phyloP scores from a whole-genome alignment of 2,329 filamentous ascomycete genomes.

The Exophiala bonariae region DNA sequence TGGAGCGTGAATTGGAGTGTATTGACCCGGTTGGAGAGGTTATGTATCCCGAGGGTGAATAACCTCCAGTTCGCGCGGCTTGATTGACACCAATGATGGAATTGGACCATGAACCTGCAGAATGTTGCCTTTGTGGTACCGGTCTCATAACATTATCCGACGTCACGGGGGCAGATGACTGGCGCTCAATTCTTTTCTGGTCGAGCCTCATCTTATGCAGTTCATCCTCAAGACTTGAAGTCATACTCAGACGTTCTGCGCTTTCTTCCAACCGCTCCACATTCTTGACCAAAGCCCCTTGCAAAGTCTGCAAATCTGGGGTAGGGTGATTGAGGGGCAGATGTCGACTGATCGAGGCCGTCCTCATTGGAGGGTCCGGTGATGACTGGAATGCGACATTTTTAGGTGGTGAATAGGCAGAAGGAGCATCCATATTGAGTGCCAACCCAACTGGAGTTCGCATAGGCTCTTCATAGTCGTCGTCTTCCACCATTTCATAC shows the following conservation, averaged over 20 bases:
- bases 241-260: constrained; percentile 49
- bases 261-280: constrained; percentile 50
- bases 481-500: constrained; percentile 49
- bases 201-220: constrained; percentile 47
- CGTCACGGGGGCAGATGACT: constrained; percentile 35
- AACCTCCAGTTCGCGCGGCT: constrained; percentile 40
- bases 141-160: constrained; percentile 13
- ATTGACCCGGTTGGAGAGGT: constrained; percentile 45
- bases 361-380: constrained; percentile 28
- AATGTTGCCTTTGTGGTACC: constrained; percentile 31
- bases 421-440: constrained; percentile 10
- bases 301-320: constrained; percentile 50
- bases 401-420: constrained; percentile 4
- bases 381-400: constrained; percentile 11
- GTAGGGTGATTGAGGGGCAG: constrained; percentile 49
- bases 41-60: constrained; percentile 39
- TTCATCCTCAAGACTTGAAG: constrained; percentile 47
- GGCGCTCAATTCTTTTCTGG: constrained; percentile 37
- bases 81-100: constrained; percentile 39
- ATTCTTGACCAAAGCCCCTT: constrained; percentile 52
- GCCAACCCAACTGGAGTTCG: constrained; percentile 12
- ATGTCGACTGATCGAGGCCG: constrained; percentile 41
- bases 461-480: constrained; percentile 41
- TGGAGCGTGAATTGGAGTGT: constrained; percentile 34
- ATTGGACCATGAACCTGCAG: constrained; percentile 42